phyloP scores from a whole-genome alignment of 306 rosid species.

The Oemleria cerasiformis region DNA sequence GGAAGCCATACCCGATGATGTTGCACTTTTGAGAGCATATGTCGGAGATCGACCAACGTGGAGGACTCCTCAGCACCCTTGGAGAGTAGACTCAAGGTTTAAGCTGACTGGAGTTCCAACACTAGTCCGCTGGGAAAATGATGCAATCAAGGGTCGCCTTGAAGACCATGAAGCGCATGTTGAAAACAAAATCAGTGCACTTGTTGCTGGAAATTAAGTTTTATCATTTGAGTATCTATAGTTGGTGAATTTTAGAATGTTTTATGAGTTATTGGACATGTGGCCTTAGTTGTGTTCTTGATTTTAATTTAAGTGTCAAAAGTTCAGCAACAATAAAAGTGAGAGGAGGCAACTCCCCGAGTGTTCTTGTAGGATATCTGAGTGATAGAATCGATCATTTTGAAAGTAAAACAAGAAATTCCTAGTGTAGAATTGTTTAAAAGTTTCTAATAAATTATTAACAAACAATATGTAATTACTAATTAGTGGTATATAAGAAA shows the following conservation, averaged over 20 bases:
- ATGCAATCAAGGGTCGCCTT: slow-evolving; percentile 58
- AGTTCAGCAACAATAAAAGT: background rate
- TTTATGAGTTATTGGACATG: background rate
- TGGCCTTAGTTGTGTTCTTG: background rate
- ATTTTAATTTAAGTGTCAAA: background rate
- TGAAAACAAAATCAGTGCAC: slow-evolving; percentile 62
- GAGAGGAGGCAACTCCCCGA: background rate
- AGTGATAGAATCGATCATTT: no score
- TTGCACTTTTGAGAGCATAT: slow-evolving; percentile 69
- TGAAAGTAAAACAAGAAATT: no score
- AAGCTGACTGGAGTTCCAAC: slow-evolving; percentile 84
- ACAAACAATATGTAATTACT: no score
- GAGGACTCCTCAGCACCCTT: slow-evolving; percentile 77
- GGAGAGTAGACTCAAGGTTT: slow-evolving; percentile 76
- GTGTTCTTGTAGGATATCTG: slow-evolving; percentile 1
- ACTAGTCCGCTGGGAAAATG: slow-evolving; percentile 68
- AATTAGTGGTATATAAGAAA: no score
- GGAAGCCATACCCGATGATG: slow-evolving; percentile 51
- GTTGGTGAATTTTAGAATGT: background rate
- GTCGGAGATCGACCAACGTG: slow-evolving; percentile 89
- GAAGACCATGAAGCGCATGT: slow-evolving; percentile 86
- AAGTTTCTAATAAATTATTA: no score
- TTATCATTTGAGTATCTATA: background rate
- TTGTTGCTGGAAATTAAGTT: slow-evolving; percentile 49
- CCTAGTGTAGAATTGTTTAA: no score